Conservation (phyloP, 2,329 filamentous ascomycete genomes). For the Colletotrichum sp. region DNA sequence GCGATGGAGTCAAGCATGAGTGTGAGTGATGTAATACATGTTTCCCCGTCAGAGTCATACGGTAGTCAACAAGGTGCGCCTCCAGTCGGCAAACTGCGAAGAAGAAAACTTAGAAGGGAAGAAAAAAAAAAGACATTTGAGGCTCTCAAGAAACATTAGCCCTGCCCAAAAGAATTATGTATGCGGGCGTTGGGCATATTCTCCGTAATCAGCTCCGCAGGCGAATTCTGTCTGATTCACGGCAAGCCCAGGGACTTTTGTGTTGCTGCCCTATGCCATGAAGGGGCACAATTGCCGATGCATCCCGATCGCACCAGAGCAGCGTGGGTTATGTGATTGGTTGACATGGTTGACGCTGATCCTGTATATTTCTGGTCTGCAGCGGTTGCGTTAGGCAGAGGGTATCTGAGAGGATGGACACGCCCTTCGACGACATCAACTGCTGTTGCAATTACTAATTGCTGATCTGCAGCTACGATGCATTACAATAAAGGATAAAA, state of each 20-base stretch:
- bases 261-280: not conserved
- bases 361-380: not conserved
- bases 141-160: not conserved
- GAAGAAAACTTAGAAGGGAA: too few species aligned
- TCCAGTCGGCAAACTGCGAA: too few species aligned
- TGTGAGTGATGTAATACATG: not conserved
- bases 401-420: not conserved
- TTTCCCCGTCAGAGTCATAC: too few species aligned
- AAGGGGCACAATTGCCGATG: not conserved
- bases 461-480: not conserved
- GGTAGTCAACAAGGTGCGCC: too few species aligned
- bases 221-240: not conserved
- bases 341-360: not conserved
- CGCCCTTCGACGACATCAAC: not conserved
- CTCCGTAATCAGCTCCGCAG: not conserved
- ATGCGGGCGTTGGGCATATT: not conserved
- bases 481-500: not conserved
- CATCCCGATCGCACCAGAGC: not conserved
- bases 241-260: not conserved
- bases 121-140: not conserved
- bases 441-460: not conserved
- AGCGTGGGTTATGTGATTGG: not conserved
- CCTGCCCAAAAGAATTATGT: not conserved
- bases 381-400: not conserved
- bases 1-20: not conserved